Evolutionary conservation across 768 basidiomycete genomes (phyloP).

Genomic region (Boletus eberwhitei): DNA sequence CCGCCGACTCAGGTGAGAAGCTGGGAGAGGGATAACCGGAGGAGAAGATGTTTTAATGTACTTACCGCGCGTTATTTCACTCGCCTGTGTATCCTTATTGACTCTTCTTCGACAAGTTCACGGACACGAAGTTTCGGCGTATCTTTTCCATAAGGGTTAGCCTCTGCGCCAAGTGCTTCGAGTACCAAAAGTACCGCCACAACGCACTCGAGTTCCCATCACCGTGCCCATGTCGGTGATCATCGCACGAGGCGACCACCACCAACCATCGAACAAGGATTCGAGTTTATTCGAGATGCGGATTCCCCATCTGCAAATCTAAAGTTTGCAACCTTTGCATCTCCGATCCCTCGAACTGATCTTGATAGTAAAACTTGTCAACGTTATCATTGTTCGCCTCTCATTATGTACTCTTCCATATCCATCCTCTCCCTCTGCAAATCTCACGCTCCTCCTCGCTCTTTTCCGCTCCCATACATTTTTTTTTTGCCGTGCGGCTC

Average conservation of each 20-base stretch:
- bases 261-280: no score
- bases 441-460: conserved; percentile 23
- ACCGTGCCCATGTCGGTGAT: conserved; percentile 20
- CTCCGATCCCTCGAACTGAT: conserved; percentile 30
- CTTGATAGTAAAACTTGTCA: conserved; percentile 21
- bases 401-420: conserved; percentile 25
- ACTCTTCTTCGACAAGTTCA: conserved; percentile 17
- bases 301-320: conserved; percentile 29
- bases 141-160: conserved; percentile 28
- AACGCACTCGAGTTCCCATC: conserved; percentile 13
- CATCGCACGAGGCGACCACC: conserved; percentile 20
- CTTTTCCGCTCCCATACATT: background rate
- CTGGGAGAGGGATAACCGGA: conserved; percentile 5
- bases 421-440: conserved; percentile 22
- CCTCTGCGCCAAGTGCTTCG: conserved; percentile 26
- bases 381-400: conserved; percentile 29
- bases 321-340: conserved; percentile 29
- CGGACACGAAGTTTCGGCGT: conserved; percentile 27
- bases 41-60: conserved; percentile 20
- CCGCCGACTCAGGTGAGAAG: conserved; percentile 13
- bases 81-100: conserved; percentile 32
- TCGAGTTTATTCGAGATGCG: conserved; percentile 15
- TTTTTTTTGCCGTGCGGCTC: background rate
- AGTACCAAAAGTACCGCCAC: conserved; percentile 23
- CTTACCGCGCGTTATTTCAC: conserved; percentile 14